phyloP scores from a whole-genome alignment of 2,329 filamentous ascomycete genomes.

The Aspergillus alliaceus region DNA sequence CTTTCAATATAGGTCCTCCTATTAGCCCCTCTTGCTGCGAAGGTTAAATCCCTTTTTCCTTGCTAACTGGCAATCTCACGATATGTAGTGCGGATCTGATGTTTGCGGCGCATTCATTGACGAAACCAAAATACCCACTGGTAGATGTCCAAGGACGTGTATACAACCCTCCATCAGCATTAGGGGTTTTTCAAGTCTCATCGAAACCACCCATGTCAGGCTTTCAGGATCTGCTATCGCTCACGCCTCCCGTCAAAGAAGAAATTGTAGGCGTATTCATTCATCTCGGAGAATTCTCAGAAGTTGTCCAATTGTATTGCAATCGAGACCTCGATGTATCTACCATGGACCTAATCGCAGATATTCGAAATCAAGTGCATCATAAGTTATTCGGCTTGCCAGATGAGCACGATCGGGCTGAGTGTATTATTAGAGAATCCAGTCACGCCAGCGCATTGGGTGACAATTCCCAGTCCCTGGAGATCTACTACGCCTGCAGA shows the following conservation, averaged over 20 bases:
- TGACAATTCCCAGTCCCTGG: not conserved
- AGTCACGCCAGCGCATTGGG: not conserved
- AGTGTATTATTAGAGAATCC: not conserved
- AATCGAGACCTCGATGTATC: no score
- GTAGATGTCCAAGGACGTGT: not conserved
- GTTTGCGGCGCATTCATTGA: conserved; percentile 1
- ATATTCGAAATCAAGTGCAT: conserved; percentile 2
- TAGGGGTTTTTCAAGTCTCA: not conserved
- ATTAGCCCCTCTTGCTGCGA: no score
- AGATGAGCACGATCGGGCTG: not conserved
- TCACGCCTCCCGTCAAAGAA: conserved; percentile 1
- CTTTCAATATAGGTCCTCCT: not conserved
- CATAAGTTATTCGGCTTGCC: conserved; percentile 4
- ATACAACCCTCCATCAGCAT: not conserved
- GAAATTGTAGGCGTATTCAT: conserved; percentile 2
- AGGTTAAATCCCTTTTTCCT: not conserved
- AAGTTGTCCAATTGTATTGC: not conserved
- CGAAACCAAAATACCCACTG: conserved; percentile 5
- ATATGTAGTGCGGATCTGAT: conserved; percentile 1
- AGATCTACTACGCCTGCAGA: conserved; percentile 1
- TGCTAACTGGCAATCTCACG: not conserved
- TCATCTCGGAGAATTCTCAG: conserved; percentile 5
- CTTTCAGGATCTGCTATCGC: conserved; percentile 1
- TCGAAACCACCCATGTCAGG: not conserved
- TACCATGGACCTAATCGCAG: not conserved